Conservation (phyloP, 768 basidiomycete genomes). For the Termitomyces sp. region DNA sequence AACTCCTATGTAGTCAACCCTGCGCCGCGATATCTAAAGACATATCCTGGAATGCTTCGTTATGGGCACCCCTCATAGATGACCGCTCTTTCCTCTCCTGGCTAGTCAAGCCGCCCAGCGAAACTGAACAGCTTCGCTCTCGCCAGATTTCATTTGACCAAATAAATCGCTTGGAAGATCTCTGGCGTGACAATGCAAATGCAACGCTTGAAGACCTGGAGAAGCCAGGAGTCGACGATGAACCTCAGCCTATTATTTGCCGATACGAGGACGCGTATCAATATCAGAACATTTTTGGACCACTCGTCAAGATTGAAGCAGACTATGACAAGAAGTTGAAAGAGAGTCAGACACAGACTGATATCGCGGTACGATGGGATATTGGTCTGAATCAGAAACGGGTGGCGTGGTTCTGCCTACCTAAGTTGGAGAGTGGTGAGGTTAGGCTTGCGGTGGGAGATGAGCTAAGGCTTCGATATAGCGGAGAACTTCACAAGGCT, state of each 20-base stretch:
- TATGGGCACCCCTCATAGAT: slow-evolving; percentile 98
- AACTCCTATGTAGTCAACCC: slow-evolving; percentile 67
- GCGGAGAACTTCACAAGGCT: slow-evolving; percentile 82
- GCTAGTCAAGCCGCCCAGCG: slow-evolving; percentile 96
- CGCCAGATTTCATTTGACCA: slow-evolving; percentile 96
- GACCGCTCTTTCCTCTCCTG: slow-evolving; percentile 99
- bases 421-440: slow-evolving; percentile 97
- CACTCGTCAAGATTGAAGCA: slow-evolving; percentile 98
- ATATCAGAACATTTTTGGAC: slow-evolving; percentile 99
- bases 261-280: slow-evolving; percentile 99
- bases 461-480: slow-evolving; percentile 85
- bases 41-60: slow-evolving; percentile 95
- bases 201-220: slow-evolving; percentile 96
- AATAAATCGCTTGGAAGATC: slow-evolving; percentile 94
- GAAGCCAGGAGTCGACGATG: slow-evolving; percentile 96
- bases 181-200: slow-evolving; percentile 95
- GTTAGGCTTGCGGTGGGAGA: slow-evolving; percentile 96
- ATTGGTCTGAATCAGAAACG: slow-evolving; percentile 97
- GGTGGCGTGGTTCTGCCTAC: slow-evolving; percentile 96
- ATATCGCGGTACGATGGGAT: slow-evolving; percentile 96
- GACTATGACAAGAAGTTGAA: slow-evolving; percentile 98
- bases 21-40: slow-evolving; percentile 97
- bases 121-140: slow-evolving; percentile 92
- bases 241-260: slow-evolving; percentile 85
- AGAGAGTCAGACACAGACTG: slow-evolving; percentile 97